These are phyloP conservation scores for Fusarium solani-melongenae DNA, from an alignment of 2,329 filamentous ascomycete genomes.

Conservation along the genomic window DNA sequence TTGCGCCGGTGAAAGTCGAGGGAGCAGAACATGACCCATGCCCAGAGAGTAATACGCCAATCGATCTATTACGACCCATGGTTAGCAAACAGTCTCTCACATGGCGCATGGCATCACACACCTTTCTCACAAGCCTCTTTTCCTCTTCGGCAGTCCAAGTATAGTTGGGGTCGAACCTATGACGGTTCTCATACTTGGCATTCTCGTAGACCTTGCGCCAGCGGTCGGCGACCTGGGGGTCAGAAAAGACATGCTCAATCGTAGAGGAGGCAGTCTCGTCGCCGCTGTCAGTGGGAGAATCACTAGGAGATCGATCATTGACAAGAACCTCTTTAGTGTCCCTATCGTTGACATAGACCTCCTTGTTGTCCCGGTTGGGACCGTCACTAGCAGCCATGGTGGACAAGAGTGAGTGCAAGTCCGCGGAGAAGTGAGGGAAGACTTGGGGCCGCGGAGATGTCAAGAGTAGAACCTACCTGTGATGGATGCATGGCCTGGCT, in stretches of 20 bases:
- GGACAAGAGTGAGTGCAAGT: background rate
- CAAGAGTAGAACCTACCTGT: background rate
- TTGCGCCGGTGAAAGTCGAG: constrained; percentile 60
- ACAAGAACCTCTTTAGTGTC: background rate
- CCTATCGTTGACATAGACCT: constrained; percentile 20
- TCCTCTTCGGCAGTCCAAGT: constrained; percentile 62
- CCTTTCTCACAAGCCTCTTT: constrained; percentile 57
- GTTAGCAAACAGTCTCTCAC: constrained; percentile 16
- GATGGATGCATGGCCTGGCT: constrained; percentile 29
- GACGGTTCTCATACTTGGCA: constrained; percentile 68
- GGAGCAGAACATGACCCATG: constrained; percentile 61
- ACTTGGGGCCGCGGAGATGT: constrained; percentile 31
- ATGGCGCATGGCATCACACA: constrained; percentile 20
- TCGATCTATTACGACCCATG: constrained; percentile 56
- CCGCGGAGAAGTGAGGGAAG: background rate
- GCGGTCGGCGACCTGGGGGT: constrained; percentile 62
- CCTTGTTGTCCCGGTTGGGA: constrained; percentile 21
- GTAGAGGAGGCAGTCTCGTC: constrained; percentile 36
- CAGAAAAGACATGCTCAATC: constrained; percentile 58
- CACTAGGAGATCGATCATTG: background rate
- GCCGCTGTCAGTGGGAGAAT: constrained; percentile 32
- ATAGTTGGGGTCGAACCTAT: constrained; percentile 63
- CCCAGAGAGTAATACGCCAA: constrained; percentile 50
- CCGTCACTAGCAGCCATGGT: constrained; percentile 27
- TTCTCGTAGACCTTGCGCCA: constrained; percentile 66